Evolutionary conservation across 345 rosid genomes (phyloP).

Genomic region (Salix viminalis): DNA sequence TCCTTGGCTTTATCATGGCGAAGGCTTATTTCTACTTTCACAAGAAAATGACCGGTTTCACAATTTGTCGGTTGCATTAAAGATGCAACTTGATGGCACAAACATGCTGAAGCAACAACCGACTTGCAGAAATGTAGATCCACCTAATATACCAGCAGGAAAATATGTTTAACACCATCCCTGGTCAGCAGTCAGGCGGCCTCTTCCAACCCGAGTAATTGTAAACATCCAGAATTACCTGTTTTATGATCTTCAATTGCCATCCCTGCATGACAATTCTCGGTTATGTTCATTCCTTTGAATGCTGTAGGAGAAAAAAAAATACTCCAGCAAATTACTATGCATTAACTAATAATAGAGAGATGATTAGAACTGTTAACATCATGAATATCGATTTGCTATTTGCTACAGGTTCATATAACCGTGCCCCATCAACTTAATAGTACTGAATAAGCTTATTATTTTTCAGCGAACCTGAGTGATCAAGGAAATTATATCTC

Average conservation of each 20-base stretch:
- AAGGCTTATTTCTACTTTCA: constrained; percentile 2
- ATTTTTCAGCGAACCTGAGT: no score
- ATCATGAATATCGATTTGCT: neutral
- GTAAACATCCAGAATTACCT: constrained; percentile 1
- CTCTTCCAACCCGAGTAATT: constrained; percentile 8
- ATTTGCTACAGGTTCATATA: constrained; percentile 2
- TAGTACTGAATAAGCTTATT: no score
- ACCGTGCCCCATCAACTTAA: neutral
- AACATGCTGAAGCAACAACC: neutral
- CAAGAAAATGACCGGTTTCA: neutral
- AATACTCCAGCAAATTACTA: constrained; percentile 32
- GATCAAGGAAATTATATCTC: no score
- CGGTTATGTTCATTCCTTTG: constrained; percentile 9
- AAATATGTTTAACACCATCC: neutral
- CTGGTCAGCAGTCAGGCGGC: constrained; percentile 12
- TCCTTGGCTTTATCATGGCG: neutral
- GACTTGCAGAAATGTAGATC: neutral
- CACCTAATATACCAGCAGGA: constrained; percentile 2
- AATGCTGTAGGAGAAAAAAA: constrained; percentile 9
- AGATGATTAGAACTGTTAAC: constrained; percentile 6
- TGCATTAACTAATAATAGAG: constrained; percentile 22
- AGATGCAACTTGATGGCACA: neutral
- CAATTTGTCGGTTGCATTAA: neutral
- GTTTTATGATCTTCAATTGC: constrained; percentile 13
- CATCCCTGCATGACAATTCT: constrained; percentile 7